phyloP scores from a whole-genome alignment of 441 rosid species.

The Mallotus repandus region DNA sequence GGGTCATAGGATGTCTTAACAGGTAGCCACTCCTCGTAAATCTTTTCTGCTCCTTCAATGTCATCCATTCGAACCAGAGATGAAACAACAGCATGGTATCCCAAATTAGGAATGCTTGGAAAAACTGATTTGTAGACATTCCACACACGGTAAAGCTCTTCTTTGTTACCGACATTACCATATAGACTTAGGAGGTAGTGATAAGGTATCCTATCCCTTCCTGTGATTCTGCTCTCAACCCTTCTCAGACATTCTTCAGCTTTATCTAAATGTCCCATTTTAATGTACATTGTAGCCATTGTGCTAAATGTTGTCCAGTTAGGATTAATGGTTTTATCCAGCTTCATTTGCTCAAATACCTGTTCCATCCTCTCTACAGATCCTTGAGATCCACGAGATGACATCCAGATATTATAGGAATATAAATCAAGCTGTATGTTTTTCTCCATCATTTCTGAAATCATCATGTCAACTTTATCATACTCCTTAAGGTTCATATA shows the following conservation, averaged over 20 bases:
- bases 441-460: conserved; percentile 73
- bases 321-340: conserved; percentile 56
- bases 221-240: conserved; percentile 79
- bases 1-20: conserved; percentile 73
- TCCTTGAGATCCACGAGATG: conserved; percentile 69
- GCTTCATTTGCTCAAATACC: conserved; percentile 74
- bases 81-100: conserved; percentile 81
- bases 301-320: conserved; percentile 96
- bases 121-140: conserved; percentile 68
- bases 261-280: conserved; percentile 66
- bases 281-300: conserved; percentile 84
- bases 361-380: conserved; percentile 67
- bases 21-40: conserved; percentile 75
- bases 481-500: conserved; percentile 80
- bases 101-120: conserved; percentile 77
- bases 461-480: conserved; percentile 63
- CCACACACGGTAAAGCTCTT: conserved; percentile 79
- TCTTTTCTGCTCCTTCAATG: conserved; percentile 71
- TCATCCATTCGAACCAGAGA: conserved; percentile 64
- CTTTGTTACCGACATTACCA: conserved; percentile 68
- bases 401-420: conserved; percentile 91
- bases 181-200: conserved; percentile 85
- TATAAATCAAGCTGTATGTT: conserved; percentile 66
- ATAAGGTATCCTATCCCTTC: conserved; percentile 77
- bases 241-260: conserved; percentile 74